Base-by-base conservation (phyloP, 2,329 filamentous ascomycete genomes). In the Neophaeococcomyces mojaviensis region DNA sequence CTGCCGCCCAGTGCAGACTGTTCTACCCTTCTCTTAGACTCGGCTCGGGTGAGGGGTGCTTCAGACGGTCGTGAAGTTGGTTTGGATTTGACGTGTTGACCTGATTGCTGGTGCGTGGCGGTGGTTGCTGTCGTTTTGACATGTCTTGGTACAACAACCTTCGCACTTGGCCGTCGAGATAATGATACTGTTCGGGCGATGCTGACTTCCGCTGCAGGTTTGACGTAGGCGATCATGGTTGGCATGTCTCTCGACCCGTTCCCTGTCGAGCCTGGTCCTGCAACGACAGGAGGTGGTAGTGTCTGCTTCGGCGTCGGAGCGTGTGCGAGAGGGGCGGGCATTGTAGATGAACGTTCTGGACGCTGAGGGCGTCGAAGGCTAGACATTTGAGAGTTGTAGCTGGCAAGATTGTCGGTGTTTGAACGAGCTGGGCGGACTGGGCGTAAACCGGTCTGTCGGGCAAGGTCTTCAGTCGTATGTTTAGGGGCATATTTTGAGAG, bases 401-500 rank as follows among this genome's bases (percentile, higher is more conserved):
- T 44, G 12, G n/a, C 18, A 15, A 19, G 22, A 32, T 37, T 18
- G 16, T 37, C 41, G 2, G 41, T 44, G 26, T 46, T 46, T 22
- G 43, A 30, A 15, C 43, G 43, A 2, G 26, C 16, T 10, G 26
- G 20, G 16, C 36, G 24, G n/a, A 44, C 41, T 18, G 41, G 41
- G 5, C 41, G 32, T 6, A 44, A 16, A 12, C 41, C 41, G 12
- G 33, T 37, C 13, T 44, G 41, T 13, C 33, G 32, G 20, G 36
- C 41, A 6, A 44, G 33, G 16, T 37, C 22, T 31, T 40, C 46
- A 13, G 54, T 49, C 18, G 55, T 57, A 22, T 42, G 46, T 41
- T 50, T 55, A 6, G 53, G 46, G 1, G 55, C 53, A 42, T 49
- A 57, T 47, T 48, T 55, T 1, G 55, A 57, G 16, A 57, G 34